These are phyloP conservation scores for Roridomyces roridus DNA, from an alignment of 768 basidiomycete species.

Conservation along the genomic window DNA sequence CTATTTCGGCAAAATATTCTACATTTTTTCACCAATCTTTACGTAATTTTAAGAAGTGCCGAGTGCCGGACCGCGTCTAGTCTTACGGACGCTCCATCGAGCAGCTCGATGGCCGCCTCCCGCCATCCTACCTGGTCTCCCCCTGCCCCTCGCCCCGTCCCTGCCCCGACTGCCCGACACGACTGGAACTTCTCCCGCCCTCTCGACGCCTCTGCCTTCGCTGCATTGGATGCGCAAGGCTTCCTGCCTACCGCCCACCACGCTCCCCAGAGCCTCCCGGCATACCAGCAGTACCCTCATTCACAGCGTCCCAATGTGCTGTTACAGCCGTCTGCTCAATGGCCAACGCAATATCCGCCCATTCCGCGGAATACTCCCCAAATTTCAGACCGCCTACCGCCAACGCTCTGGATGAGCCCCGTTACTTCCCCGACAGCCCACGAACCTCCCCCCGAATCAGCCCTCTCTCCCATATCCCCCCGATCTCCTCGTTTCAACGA, in stretches of 20 bases:
- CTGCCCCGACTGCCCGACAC: slow-evolving; percentile 32
- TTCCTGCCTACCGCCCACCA: slow-evolving; percentile 47
- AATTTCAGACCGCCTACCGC: slow-evolving; percentile 62
- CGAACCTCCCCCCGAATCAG: slow-evolving; percentile 41
- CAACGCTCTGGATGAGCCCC: slow-evolving; percentile 88
- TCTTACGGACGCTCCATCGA: no score
- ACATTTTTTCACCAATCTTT: no score
- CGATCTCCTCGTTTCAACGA: slow-evolving; percentile 72
- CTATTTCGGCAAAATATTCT: no score
- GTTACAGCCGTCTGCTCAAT: slow-evolving; percentile 24
- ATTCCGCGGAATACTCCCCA: slow-evolving; percentile 13
- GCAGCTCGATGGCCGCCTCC: no score
- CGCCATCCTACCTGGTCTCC: not conserved
- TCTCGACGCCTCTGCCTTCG: slow-evolving; percentile 64
- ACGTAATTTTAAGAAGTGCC: no score
- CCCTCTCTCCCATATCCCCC: slow-evolving; percentile 51
- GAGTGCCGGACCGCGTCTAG: no score
- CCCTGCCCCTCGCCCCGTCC: not conserved
- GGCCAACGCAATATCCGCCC: slow-evolving; percentile 18
- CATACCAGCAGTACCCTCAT: slow-evolving; percentile 38
- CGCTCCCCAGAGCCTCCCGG: slow-evolving; percentile 43
- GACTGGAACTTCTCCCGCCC: slow-evolving; percentile 77
- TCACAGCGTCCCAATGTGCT: slow-evolving; percentile 18
- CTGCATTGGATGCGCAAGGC: slow-evolving; percentile 66
- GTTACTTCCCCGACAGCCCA: slow-evolving; percentile 52